A percentile compares a stretch with the other conserved stretches of the same genome.
Evolutionary conservation across 768 basidiomycete genomes (phyloP).

Genomic region (Cubamyces lactineus): DNA sequence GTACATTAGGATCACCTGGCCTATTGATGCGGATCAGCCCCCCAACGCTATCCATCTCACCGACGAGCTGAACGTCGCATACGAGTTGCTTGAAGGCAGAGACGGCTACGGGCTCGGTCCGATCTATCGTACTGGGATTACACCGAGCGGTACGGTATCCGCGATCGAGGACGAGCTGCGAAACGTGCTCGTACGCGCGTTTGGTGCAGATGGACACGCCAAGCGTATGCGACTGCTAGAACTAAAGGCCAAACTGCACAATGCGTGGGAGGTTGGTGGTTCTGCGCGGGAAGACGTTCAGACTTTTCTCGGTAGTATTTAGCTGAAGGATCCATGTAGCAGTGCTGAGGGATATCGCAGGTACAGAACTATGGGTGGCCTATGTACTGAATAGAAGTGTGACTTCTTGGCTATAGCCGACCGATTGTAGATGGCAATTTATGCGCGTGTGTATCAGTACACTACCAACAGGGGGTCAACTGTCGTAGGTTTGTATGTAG

Average conservation of each 20-base stretch:
- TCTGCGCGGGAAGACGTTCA: background rate
- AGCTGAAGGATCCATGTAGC: background rate
- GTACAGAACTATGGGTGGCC: too few relatives aligned
- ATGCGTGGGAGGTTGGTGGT: background rate
- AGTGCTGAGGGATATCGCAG: too few relatives aligned
- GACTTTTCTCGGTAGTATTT: background rate
- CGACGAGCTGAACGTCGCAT: constrained; percentile 27
- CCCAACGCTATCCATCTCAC: constrained; percentile 24
- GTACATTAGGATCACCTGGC: constrained; percentile 30
- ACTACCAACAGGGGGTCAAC: too few relatives aligned
- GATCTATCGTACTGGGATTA: constrained; percentile 20
- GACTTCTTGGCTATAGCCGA: too few relatives aligned
- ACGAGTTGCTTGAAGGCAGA: constrained; percentile 31
- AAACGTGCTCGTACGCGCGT: constrained; percentile 20
- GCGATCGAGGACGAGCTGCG: constrained; percentile 23
- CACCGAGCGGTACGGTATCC: constrained; percentile 23
- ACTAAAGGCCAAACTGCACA: constrained; percentile 1
- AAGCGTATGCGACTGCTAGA: constrained; percentile 26
- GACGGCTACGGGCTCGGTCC: constrained; percentile 18
- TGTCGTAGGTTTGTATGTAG: too few relatives aligned
- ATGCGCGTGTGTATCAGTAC: too few relatives aligned
- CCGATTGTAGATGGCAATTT: too few relatives aligned
- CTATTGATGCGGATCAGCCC: constrained; percentile 29
- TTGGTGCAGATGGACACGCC: constrained; percentile 27
- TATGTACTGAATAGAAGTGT: too few relatives aligned